Percentiles rank a stretch among this genome's conserved stretches.
Evolutionary conservation across 2,329 filamentous ascomycete species (phyloP).

Genomic region (Ophiocordyceps polyrhachis-furcata): DNA sequence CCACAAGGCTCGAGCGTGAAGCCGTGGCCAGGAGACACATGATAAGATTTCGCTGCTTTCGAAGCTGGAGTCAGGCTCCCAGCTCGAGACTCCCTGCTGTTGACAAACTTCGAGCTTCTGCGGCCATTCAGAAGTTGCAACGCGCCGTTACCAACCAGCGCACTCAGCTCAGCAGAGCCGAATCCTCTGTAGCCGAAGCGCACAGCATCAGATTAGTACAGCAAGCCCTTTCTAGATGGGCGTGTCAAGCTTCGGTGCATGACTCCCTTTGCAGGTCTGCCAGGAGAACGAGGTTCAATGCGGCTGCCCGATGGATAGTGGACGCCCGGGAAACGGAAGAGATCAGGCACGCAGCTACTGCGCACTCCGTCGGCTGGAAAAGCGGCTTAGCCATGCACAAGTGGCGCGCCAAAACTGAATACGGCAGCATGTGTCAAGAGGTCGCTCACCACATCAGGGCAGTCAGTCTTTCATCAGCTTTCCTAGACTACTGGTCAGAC

Average conservation of each 20-base stretch:
- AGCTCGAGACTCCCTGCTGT: slow-evolving; percentile 10
- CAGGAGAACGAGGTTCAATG: slow-evolving; percentile 3
- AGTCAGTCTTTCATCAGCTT: slow-evolving; percentile 6
- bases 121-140: slow-evolving; percentile 15
- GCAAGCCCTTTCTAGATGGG: slow-evolving; percentile 11
- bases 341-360: background rate
- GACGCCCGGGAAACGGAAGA: background rate
- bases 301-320: background rate
- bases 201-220: slow-evolving; percentile 6
- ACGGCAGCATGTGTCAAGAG: background rate
- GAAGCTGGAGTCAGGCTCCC: slow-evolving; percentile 16
- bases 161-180: slow-evolving; percentile 9
- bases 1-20: slow-evolving; percentile 46
- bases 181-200: slow-evolving; percentile 7
- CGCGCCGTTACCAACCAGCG: slow-evolving; percentile 11
- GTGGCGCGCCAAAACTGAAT: background rate
- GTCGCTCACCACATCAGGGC: slow-evolving; percentile 4
- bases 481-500: slow-evolving; percentile 14
- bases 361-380: background rate
- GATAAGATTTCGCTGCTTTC: slow-evolving; percentile 32
- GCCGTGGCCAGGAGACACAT: slow-evolving; percentile 52
- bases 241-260: slow-evolving; percentile 8
- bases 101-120: slow-evolving; percentile 12
- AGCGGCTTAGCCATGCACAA: background rate
- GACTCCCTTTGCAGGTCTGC: slow-evolving; percentile 6